Percentiles rank a stretch among this genome's conserved stretches.
These are phyloP conservation scores for Coprinopsis marcescibilis DNA, from an alignment of 768 basidiomycete genomes.

Conservation along the genomic window DNA sequence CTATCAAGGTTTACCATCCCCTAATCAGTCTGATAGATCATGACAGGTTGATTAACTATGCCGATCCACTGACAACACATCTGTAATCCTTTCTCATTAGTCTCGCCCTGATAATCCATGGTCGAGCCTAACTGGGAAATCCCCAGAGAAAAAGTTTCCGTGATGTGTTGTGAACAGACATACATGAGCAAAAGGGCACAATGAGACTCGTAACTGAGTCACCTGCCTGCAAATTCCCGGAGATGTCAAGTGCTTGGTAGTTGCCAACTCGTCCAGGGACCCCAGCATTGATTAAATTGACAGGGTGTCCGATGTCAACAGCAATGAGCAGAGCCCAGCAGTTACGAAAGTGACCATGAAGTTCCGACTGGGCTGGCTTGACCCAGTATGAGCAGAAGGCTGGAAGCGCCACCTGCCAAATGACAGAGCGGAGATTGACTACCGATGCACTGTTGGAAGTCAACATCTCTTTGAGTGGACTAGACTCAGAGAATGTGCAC, in stretches of 20 bases:
- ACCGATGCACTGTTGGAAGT: background rate
- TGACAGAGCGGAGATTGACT: background rate
- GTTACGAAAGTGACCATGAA: background rate
- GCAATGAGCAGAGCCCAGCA: background rate
- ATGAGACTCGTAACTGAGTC: background rate
- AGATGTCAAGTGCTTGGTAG: background rate
- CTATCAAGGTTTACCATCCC: too few relatives aligned
- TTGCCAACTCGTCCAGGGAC: background rate
- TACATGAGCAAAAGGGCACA: background rate
- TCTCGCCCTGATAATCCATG: too few relatives aligned
- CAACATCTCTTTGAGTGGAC: too few relatives aligned
- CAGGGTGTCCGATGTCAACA: background rate
- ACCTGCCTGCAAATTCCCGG: background rate
- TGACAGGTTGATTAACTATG: too few relatives aligned
- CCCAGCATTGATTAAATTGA: background rate
- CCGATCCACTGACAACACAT: too few relatives aligned
- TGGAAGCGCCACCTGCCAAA: background rate
- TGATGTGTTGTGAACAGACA: too few relatives aligned
- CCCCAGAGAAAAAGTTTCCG: too few relatives aligned
- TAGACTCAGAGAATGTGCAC: background rate
- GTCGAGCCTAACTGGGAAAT: too few relatives aligned
- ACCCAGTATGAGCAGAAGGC: background rate
- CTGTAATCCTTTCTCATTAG: too few relatives aligned
- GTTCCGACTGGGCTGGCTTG: background rate
- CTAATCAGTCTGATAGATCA: too few relatives aligned